Conservation (phyloP, 1,139 yeast genomes). For the Magnusiomyces tetraspermus region DNA sequence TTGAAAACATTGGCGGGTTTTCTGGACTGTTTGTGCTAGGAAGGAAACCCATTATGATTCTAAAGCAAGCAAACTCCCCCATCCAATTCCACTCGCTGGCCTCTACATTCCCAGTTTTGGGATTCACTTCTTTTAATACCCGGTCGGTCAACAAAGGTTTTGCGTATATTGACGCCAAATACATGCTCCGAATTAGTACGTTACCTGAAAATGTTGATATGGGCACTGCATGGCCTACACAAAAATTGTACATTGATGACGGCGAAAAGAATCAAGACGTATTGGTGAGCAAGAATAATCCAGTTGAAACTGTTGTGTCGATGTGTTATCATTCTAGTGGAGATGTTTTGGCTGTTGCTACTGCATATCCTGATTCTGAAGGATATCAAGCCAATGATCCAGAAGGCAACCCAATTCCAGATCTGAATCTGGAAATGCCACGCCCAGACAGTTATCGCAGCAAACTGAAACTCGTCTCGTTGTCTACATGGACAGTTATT, state of each 20-base stretch:
- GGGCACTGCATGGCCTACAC: conserved; percentile 57
- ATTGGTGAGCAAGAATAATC: not conserved
- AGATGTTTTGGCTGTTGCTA: conserved; percentile 48
- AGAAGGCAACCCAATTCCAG: conserved; percentile 58
- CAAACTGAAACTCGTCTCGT: conserved; percentile 56
- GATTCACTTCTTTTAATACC: conserved; percentile 26
- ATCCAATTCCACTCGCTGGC: conserved; percentile 66
- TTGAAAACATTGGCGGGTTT: conserved; percentile 13
- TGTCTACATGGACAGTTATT: conserved; percentile 66
- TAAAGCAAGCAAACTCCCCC: conserved; percentile 53
- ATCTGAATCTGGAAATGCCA: conserved; percentile 43
- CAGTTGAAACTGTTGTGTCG: conserved; percentile 41
- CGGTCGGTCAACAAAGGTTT: conserved; percentile 41
- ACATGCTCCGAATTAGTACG: conserved; percentile 63
- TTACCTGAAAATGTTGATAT: conserved; percentile 45
- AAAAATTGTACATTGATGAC: conserved; percentile 42
- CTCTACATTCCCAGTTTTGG: conserved; percentile 38
- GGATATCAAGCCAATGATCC: conserved; percentile 60
- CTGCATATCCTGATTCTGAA: conserved; percentile 44
- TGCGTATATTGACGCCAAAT: conserved; percentile 62
- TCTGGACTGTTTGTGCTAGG: conserved; percentile 48
- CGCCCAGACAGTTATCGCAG: conserved; percentile 52
- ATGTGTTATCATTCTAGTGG: conserved; percentile 66
- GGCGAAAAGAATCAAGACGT: conserved; percentile 20
- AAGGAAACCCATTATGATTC: conserved; percentile 55